Conservation (phyloP, 2,329 filamentous ascomycete species). For the Tolypocladium capitatum region DNA sequence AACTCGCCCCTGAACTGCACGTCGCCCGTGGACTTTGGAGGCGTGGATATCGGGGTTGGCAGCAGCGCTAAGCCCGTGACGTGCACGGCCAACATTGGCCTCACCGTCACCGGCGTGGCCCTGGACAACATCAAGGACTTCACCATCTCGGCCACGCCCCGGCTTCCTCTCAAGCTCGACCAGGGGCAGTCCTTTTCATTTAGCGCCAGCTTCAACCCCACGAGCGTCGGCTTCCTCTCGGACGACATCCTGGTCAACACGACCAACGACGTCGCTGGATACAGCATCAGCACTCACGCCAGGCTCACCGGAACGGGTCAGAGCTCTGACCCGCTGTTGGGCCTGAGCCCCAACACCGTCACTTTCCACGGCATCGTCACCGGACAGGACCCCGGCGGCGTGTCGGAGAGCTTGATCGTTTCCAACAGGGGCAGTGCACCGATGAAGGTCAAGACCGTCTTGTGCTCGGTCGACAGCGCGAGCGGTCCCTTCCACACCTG, state of each 20-base stretch:
- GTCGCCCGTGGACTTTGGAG: slow-evolving; percentile 32
- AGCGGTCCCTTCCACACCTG: slow-evolving; percentile 30
- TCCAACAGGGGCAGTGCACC: slow-evolving; percentile 34
- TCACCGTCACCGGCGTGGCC: slow-evolving; percentile 26
- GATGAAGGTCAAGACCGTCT: slow-evolving; percentile 29
- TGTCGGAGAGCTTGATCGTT: slow-evolving; percentile 30
- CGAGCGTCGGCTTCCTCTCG: slow-evolving; percentile 32
- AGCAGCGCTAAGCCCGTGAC: slow-evolving; percentile 20
- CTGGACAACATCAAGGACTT: slow-evolving; percentile 21
- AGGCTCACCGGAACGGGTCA: slow-evolving; percentile 34
- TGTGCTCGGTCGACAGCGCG: slow-evolving; percentile 28
- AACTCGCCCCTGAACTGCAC: slow-evolving; percentile 41
- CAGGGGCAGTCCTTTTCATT: slow-evolving; percentile 28
- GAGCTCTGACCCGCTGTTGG: slow-evolving; percentile 30
- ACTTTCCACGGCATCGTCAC: slow-evolving; percentile 36
- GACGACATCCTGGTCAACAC: slow-evolving; percentile 34
- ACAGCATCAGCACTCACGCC: slow-evolving; percentile 30
- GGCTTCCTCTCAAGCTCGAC: slow-evolving; percentile 15
- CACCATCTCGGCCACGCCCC: slow-evolving; percentile 20
- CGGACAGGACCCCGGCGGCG: slow-evolving; percentile 22
- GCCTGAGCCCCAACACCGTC: slow-evolving; percentile 32
- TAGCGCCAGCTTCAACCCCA: slow-evolving; percentile 30
- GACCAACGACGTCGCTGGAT: slow-evolving; percentile 31
- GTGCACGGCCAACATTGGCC: slow-evolving; percentile 32
- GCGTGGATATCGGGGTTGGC: slow-evolving; percentile 23